Percentiles rank a stretch among this genome's conserved stretches.
Conservation (phyloP, 1,139 yeast species). For the Lodderomyces jiufengensis region DNA sequence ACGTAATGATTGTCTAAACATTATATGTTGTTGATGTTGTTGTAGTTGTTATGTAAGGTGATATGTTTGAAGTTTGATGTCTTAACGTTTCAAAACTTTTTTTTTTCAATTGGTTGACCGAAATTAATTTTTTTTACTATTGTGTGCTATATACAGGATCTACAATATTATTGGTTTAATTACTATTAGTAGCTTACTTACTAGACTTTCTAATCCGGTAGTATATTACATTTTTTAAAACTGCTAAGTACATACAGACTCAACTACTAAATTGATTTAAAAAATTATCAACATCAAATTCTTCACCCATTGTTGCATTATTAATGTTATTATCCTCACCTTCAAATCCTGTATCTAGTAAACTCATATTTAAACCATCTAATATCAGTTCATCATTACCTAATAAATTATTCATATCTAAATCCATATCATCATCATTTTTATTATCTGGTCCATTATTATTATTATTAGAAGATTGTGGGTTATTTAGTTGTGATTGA, state of each 20-base stretch:
- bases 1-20: conserved; percentile 71
- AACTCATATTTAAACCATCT: conserved; percentile 43
- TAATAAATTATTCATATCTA: conserved; percentile 40
- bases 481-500: background rate
- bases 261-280: conserved; percentile 43
- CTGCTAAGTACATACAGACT: too few species aligned
- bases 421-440: conserved; percentile 23
- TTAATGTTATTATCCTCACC: conserved; percentile 16
- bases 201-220: conserved; percentile 30
- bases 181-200: background rate
- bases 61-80: conserved; percentile 1
- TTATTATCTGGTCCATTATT: conserved; percentile 5
- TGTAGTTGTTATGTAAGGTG: too few species aligned
- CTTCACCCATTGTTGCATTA: conserved; percentile 22
- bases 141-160: conserved; percentile 7
- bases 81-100: conserved; percentile 1
- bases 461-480: background rate
- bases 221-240: conserved; percentile 6
- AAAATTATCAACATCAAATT: conserved; percentile 47
- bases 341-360: conserved; percentile 35
- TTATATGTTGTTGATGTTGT: conserved; percentile 24
- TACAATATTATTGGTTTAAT: conserved; percentile 3
- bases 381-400: conserved; percentile 44
- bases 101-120: conserved; percentile 9
- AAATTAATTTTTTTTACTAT: too few species aligned